Evolutionary conservation across 1,284 basidiomycete genomes (phyloP).

Genomic region (Malassezia arunalokei): DNA sequence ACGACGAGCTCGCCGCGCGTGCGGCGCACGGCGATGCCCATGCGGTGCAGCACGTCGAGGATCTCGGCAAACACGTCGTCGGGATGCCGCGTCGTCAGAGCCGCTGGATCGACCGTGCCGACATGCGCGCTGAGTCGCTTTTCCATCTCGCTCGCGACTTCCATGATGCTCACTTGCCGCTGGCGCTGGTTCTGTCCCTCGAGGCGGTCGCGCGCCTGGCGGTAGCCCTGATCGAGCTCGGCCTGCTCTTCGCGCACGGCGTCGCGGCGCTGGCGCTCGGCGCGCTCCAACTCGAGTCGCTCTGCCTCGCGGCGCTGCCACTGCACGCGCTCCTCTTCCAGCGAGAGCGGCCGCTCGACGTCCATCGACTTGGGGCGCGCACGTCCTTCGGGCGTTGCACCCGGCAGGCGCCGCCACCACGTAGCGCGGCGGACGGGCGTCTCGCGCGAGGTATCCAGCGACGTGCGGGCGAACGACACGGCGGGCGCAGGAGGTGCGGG

Average conservation of each 20-base stretch:
- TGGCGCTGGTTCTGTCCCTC: constrained; percentile 3
- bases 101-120: constrained; percentile 83
- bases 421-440: background rate
- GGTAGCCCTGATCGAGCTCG: background rate
- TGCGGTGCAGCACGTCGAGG: constrained; percentile 62
- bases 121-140: constrained; percentile 63
- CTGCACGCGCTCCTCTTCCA: background rate
- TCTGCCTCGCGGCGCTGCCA: background rate
- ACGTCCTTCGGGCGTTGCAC: background rate
- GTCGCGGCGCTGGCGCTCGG: background rate
- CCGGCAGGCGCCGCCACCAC: constrained; percentile 12
- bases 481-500: background rate
- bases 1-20: constrained; percentile 57
- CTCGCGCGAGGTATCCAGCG: constrained; percentile 5
- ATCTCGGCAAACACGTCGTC: constrained; percentile 78
- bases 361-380: background rate
- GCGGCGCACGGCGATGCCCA: constrained; percentile 78
- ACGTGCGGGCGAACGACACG: constrained; percentile 3
- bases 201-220: background rate
- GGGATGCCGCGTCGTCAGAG: constrained; percentile 71
- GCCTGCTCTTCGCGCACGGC: background rate
- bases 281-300: background rate
- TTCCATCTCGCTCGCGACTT: background rate
- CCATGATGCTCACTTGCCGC: background rate
- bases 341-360: background rate